phyloP scores from a whole-genome alignment of 306 rosid genomes.

The Corylus heterophylla region DNA sequence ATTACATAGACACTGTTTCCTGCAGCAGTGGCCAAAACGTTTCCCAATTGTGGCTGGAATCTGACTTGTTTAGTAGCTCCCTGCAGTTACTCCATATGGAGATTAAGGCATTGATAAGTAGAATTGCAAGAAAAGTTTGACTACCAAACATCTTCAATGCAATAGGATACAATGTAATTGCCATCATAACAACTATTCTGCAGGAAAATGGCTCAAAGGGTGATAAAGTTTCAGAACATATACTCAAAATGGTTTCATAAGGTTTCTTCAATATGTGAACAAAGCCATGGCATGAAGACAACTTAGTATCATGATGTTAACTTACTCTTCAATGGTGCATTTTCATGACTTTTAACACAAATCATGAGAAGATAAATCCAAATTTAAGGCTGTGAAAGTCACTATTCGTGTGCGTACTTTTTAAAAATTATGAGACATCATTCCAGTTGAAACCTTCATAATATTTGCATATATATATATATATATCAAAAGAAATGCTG shows the following conservation, averaged over 20 bases:
- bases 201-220: background rate
- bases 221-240: background rate
- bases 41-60: conserved; percentile 57
- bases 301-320: background rate
- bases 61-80: conserved; percentile 63
- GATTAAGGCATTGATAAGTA: conserved; percentile 10
- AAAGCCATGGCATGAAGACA: background rate
- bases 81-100: conserved; percentile 33
- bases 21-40: conserved; percentile 46
- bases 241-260: background rate
- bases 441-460: background rate
- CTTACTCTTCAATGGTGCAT: background rate
- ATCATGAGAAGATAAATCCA: background rate
- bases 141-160: conserved; percentile 13
- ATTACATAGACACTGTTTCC: conserved; percentile 41
- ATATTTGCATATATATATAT: background rate
- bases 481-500: background rate
- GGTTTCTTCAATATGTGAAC: background rate
- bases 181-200: conserved; percentile 1
- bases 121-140: conserved; percentile 10
- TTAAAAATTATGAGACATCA: background rate
- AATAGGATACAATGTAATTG: background rate
- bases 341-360: background rate
- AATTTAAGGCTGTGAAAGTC: background rate
- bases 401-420: background rate